Evolutionary conservation across 345 rosid genomes (phyloP).

Genomic region (Murraya koenigii): DNA sequence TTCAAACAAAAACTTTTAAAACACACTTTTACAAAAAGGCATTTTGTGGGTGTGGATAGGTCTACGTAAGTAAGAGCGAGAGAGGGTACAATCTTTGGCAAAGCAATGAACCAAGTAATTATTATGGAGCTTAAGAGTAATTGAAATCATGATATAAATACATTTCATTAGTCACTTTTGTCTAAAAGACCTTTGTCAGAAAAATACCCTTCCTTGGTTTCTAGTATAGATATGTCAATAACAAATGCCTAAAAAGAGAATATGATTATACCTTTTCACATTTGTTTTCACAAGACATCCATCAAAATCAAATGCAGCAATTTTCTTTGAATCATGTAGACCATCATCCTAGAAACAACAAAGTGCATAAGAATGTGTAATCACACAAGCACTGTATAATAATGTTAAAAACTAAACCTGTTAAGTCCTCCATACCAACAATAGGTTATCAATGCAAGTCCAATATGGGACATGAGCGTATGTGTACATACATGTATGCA

Average conservation of each 20-base stretch:
- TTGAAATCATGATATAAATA: background rate
- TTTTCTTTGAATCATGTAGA: constrained; percentile 70
- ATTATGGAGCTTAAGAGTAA: background rate
- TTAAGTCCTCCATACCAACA: constrained; percentile 2
- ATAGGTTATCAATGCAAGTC: background rate
- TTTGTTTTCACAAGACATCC: constrained; percentile 90
- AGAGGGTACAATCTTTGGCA: background rate
- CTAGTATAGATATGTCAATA: background rate
- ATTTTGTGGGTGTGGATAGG: background rate
- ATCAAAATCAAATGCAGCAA: constrained; percentile 98
- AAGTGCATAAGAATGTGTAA: background rate
- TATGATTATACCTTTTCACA: constrained; percentile 57
- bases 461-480: background rate
- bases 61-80: background rate
- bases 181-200: background rate
- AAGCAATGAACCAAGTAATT: background rate
- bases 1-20: background rate
- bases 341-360: constrained; percentile 60
- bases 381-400: background rate
- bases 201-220: background rate
- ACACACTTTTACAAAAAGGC: background rate
- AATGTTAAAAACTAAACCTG: background rate
- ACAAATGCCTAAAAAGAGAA: background rate
- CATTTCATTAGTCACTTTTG: background rate
- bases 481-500: background rate